Base-by-base conservation (phyloP, 768 basidiomycete genomes). In the Polyporus arcularius region DNA sequence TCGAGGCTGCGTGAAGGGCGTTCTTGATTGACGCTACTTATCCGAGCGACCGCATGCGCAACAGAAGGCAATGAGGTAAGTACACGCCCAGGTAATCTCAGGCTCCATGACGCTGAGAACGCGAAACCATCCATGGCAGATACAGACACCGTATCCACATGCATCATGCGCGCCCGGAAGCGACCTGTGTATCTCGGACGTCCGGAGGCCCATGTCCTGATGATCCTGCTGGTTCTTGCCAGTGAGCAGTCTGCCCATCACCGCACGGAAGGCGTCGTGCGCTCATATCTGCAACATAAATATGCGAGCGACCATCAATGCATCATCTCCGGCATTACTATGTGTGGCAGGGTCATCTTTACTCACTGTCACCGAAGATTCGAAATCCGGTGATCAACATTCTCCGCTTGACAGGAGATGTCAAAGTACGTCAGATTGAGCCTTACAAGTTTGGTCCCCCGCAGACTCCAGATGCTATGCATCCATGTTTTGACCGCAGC, bases 331-430 rank as follows among this genome's bases (percentile, higher is more conserved):
- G 35, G 35, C 35, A 35, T 35, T 35, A 7, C 7, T 35, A 7
- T 35, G 35, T 11, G 35, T 11, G 35, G 35, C 8, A 45, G 8
- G 43, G 43, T n/a, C n/a, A 16, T 18, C n/a, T 21, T 12, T n/a
- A 16, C 16, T 8, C 7, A 4, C 43, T 48, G 21, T 48, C 46
- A 26, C 28, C 46, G 46, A 48, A 26, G 28, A 4, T 43, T 43
- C 42, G 18, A 12, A 14, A 11, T 21, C 49, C 49, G 49, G 51
- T 53, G 52, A 53, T 53, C 52, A 39, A 51, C 52, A 41, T 9
- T 26, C 52, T 7, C 52, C 12, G 14, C 5, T n/a, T 53, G 52
- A 53, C 52, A 53, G 52, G 52, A 53, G 52, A 41, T 40, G 52
- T 41, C 52, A 53, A 12, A 32, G n/a, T 26, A 26, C n/a, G 26